Evolutionary conservation across 202 grass and related monocot species (phyloP), one percentile per base, ranked within the genome.

Genomic region (Zoysia matrella): DNA sequence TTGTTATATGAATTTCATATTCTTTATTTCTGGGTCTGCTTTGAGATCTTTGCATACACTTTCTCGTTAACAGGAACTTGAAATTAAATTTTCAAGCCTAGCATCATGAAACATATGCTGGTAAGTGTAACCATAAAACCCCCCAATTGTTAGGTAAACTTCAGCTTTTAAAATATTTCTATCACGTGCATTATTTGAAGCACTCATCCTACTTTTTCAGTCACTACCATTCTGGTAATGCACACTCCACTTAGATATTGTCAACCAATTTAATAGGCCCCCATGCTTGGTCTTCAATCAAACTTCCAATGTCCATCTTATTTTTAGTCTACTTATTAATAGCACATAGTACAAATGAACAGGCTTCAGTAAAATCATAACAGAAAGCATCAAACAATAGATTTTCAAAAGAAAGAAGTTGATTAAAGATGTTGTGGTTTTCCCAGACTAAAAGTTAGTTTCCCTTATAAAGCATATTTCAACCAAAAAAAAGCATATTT

Each of bases 161-260:
- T 39, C 16, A 82, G 22, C 42, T 53, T 89, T 72, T 78, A 44
- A 49, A 73, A 77, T 72, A 52, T 81, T 82, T 82, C 11, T 69
- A 78, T 67, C 64, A 58, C 67, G 77, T 79, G 73, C 42, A 83
- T 83, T 83, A 83, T 86, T 69, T 50, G 30, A 65, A 69, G 56
- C 74, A 86, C 77, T 75, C 83, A 63, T 83, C 57, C 83, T 71
- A 77, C 63, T 75, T 86, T 88, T 90, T 83, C 47, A 65, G 42
- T 83, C 48, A 69, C 52, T 79, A 79, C 57, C 75, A 71, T 80
- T 36, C 48, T 74, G 36, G 69, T 73, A 79, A 80, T 83, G 79
- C 50, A 64, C 79, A 52, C 66, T 90, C 79, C 88, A 90, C 54
- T 75, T 60, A 75, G 69, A 54, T 70, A 80, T 80, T 65, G 79